phyloP scores from a whole-genome alignment of 2,329 filamentous ascomycete species.

The Coleophoma eucalyptorum region DNA sequence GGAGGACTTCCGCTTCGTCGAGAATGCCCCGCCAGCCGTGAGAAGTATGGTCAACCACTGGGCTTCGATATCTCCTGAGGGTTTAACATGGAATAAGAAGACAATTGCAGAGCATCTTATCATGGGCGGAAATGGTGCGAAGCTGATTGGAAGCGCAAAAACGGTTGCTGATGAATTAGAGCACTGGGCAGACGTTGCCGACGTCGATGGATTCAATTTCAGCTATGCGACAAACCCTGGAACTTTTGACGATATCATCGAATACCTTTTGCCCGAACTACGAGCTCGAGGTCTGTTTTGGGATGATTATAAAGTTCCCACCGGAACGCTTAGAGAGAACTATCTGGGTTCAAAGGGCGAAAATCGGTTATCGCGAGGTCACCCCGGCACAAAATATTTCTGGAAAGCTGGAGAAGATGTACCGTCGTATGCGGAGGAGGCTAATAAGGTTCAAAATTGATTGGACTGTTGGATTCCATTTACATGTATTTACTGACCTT shows the following conservation, averaged over 20 bases:
- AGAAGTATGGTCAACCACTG: constrained; percentile 45
- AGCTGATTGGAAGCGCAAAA: constrained; percentile 44
- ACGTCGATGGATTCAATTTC: constrained; percentile 72
- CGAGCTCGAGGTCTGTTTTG: constrained; percentile 53
- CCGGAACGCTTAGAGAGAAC: constrained; percentile 34
- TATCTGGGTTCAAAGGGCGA: constrained; percentile 28
- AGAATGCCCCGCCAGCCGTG: constrained; percentile 36
- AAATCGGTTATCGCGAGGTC: constrained; percentile 27
- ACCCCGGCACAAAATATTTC: constrained; percentile 31
- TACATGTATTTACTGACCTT: too few relatives aligned
- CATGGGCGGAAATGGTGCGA: constrained; percentile 62
- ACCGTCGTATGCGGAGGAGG: constrained; percentile 22
- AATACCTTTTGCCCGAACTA: constrained; percentile 60
- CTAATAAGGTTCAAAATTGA: too few relatives aligned
- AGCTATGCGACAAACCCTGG: constrained; percentile 62
- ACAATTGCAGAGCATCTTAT: constrained; percentile 56
- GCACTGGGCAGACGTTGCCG: constrained; percentile 61
- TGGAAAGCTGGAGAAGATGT: constrained; percentile 30
- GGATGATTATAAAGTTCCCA: constrained; percentile 36
- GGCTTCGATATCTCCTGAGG: constrained; percentile 33
- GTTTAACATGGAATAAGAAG: constrained; percentile 31
- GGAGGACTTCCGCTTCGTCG: constrained; percentile 55
- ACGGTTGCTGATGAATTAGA: constrained; percentile 66
- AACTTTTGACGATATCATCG: constrained; percentile 62
- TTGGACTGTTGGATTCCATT: too few relatives aligned